These are phyloP conservation scores for Bertia moriformis DNA, from an alignment of 2,329 filamentous ascomycete species.

Conservation along the genomic window DNA sequence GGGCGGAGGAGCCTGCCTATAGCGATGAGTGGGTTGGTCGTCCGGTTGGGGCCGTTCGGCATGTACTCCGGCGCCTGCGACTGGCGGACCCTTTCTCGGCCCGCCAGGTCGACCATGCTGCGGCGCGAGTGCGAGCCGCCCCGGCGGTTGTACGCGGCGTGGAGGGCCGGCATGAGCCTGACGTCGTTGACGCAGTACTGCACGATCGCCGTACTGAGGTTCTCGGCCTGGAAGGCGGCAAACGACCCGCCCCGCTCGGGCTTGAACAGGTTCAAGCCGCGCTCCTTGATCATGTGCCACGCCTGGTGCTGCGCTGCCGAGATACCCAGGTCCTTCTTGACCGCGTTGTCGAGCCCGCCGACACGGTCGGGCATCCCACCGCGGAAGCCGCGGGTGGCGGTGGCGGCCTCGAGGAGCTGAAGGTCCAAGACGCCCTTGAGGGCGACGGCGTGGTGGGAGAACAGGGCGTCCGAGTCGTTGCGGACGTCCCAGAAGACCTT, in stretches of 20 bases:
- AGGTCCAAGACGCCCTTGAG: neutral
- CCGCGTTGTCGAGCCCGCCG: too few relatives aligned
- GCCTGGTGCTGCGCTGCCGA: too few relatives aligned
- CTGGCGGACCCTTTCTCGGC: neutral
- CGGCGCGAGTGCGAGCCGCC: too few relatives aligned
- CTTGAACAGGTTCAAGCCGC: too few relatives aligned
- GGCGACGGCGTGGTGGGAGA: neutral
- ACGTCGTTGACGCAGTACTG: slow-evolving; percentile 32
- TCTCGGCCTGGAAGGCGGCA: slow-evolving; percentile 29
- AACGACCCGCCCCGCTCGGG: slow-evolving; percentile 26
- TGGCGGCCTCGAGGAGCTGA: neutral
- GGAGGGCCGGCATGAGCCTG: slow-evolving; percentile 18
- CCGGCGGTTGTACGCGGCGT: slow-evolving; percentile 13
- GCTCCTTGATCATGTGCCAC: too few relatives aligned
- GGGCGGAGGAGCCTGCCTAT: too few relatives aligned
- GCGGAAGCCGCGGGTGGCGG: too few relatives aligned
- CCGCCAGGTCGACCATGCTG: neutral
- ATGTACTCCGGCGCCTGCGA: neutral
- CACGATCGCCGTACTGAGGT: slow-evolving; percentile 20
- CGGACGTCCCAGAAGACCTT: neutral
- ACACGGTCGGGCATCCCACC: too few relatives aligned
- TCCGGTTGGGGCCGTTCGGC: too few relatives aligned
- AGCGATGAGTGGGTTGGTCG: too few relatives aligned
- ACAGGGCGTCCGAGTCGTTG: neutral
- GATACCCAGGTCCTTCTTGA: too few relatives aligned